Conservation (phyloP, 331 rosid species). For the Pyrus hybrid region DNA sequence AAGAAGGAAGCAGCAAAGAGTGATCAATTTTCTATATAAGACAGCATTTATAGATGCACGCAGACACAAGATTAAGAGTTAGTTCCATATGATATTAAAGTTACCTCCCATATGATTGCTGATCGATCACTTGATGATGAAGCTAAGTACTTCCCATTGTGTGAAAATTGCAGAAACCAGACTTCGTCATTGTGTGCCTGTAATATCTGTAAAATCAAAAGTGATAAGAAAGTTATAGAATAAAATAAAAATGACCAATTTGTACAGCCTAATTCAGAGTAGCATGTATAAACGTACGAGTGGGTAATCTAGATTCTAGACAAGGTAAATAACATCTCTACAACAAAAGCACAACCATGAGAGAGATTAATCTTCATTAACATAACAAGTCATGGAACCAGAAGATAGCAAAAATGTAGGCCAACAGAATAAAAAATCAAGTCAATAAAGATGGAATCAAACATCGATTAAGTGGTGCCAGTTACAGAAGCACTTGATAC, state of each 20-base stretch:
- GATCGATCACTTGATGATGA: constrained; percentile 84
- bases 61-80: neutral
- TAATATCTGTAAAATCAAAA: constrained; percentile 44
- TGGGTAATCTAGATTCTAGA: neutral
- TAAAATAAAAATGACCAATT: neutral
- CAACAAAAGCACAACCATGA: neutral
- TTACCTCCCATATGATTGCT: constrained; percentile 96
- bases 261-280: neutral
- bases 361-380: neutral
- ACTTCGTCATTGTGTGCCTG: constrained; percentile 83
- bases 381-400: neutral
- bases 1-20: neutral
- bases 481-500: neutral
- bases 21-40: neutral
- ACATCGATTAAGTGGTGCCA: neutral
- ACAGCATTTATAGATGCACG: neutral
- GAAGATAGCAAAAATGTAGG: neutral
- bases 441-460: neutral
- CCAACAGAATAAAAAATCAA: neutral
- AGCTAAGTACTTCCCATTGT: constrained; percentile 82
- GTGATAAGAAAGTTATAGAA: neutral
- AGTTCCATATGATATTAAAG: neutral
- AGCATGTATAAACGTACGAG: neutral
- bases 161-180: constrained; percentile 92
- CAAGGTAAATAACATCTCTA: neutral